Conservation (phyloP, 768 basidiomycete genomes). For the Tricholoma bakamatsutake region DNA sequence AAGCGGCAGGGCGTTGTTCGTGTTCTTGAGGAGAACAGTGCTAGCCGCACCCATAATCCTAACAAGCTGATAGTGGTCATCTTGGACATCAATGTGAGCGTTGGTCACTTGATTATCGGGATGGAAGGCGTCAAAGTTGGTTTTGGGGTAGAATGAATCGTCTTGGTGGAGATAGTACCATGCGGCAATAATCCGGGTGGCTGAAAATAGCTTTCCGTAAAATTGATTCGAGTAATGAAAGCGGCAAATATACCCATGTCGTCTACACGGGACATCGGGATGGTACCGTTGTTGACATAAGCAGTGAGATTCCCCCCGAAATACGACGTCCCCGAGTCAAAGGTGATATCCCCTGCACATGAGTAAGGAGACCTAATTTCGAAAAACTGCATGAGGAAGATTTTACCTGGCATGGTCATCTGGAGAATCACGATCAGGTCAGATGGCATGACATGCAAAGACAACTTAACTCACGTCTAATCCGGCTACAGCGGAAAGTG, state of each 20-base stretch:
- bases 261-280: slow-evolving; percentile 57
- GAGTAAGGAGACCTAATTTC: neutral
- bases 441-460: neutral
- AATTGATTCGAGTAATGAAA: slow-evolving; percentile 10
- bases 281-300: slow-evolving; percentile 66
- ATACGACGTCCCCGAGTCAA: slow-evolving; percentile 45
- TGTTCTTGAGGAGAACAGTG: slow-evolving; percentile 75
- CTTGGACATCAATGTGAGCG: slow-evolving; percentile 62
- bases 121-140: slow-evolving; percentile 68
- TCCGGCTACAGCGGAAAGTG: slow-evolving; percentile 52
- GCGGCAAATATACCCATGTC: slow-evolving; percentile 58
- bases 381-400: slow-evolving; percentile 25
- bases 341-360: slow-evolving; percentile 34
- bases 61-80: slow-evolving; percentile 60
- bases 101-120: slow-evolving; percentile 48
- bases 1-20: slow-evolving; percentile 49
- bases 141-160: slow-evolving; percentile 48
- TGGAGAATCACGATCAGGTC: slow-evolving; percentile 16
- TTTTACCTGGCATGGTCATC: slow-evolving; percentile 71
- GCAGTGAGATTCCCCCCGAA: slow-evolving; percentile 65
- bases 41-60: slow-evolving; percentile 70
- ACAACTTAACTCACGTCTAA: slow-evolving; percentile 47
- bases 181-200: slow-evolving; percentile 65
- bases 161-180: slow-evolving; percentile 72
- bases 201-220: slow-evolving; percentile 25